phyloP scores from a whole-genome alignment of 108 stramenopile genomes.

The Pelagomonas calceolata region DNA sequence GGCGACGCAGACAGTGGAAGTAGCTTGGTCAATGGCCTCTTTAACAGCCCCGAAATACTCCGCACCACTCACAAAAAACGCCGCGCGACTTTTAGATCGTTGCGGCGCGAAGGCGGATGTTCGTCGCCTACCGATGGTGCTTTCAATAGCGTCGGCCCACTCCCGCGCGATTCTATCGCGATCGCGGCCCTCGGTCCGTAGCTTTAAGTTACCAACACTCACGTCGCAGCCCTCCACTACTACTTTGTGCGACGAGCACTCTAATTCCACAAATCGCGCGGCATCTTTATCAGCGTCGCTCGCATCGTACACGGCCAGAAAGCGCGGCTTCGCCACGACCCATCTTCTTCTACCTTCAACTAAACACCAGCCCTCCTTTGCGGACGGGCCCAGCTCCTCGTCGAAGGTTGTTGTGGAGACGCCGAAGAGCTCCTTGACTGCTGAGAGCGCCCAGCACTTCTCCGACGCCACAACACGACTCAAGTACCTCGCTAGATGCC shows the following conservation, averaged over 20 bases:
- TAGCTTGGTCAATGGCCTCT: background rate
- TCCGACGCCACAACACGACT: background rate
- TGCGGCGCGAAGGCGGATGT: background rate
- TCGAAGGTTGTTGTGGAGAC: background rate
- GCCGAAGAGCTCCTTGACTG: background rate
- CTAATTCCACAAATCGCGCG: background rate
- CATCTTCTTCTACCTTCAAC: background rate
- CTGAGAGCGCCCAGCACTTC: background rate
- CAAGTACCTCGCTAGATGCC: background rate
- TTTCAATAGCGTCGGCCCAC: background rate
- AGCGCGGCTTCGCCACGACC: background rate
- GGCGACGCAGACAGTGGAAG: background rate
- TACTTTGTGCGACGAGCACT: no score
- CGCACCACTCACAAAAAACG: background rate
- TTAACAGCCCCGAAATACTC: background rate
- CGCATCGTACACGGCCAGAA: background rate
- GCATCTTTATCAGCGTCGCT: background rate
- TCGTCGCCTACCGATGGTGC: background rate
- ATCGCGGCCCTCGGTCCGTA: background rate
- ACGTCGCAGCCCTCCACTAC: background rate
- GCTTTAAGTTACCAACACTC: background rate
- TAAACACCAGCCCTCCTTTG: background rate
- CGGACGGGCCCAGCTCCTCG: background rate
- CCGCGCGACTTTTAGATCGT: background rate
- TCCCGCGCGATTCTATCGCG: background rate